Evolutionary conservation across 2,329 filamentous ascomycete genomes (phyloP).

Genomic region (Xylariaceae sp.): DNA sequence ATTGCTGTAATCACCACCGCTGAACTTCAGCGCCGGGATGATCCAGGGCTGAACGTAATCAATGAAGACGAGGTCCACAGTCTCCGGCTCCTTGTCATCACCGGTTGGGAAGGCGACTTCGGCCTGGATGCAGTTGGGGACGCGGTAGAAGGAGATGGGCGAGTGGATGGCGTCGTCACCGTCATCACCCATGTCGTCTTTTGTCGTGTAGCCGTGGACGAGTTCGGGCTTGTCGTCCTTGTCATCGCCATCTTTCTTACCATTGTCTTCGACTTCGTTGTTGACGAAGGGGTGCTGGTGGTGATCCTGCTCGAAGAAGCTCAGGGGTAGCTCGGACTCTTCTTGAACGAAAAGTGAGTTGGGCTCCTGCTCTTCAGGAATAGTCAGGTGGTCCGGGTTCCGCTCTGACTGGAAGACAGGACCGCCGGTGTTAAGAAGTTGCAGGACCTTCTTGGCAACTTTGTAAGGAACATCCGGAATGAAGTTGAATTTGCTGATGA

Average conservation of each 20-base stretch:
- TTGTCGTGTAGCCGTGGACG: conserved; percentile 73
- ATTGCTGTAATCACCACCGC: conserved; percentile 45
- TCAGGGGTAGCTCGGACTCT: not conserved
- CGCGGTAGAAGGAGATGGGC: conserved; percentile 64
- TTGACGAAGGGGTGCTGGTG: conserved; percentile 22
- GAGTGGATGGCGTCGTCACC: conserved; percentile 88
- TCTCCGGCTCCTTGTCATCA: conserved; percentile 52
- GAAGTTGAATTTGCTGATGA: conserved; percentile 71
- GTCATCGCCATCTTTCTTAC: conserved; percentile 9
- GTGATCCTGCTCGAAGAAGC: conserved; percentile 20
- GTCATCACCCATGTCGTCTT: conserved; percentile 74
- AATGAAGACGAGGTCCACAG: conserved; percentile 82
- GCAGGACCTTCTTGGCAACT: conserved; percentile 64
- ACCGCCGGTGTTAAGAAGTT: conserved; percentile 51
- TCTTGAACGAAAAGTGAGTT: conserved; percentile 6
- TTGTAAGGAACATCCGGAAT: conserved; percentile 76
- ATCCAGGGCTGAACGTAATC: conserved; percentile 87
- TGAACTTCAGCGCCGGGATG: conserved; percentile 63
- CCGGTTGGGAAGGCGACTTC: conserved; percentile 53
- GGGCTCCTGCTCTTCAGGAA: conserved; percentile 41
- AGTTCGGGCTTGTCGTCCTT: conserved; percentile 27
- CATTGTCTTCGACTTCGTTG: conserved; percentile 1
- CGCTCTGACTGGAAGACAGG: conserved; percentile 41
- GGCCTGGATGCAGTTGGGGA: conserved; percentile 80
- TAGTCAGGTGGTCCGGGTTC: conserved; percentile 44